phyloP scores from a whole-genome alignment of 1,284 basidiomycete genomes.

The Microbotryomycetes sp. region DNA sequence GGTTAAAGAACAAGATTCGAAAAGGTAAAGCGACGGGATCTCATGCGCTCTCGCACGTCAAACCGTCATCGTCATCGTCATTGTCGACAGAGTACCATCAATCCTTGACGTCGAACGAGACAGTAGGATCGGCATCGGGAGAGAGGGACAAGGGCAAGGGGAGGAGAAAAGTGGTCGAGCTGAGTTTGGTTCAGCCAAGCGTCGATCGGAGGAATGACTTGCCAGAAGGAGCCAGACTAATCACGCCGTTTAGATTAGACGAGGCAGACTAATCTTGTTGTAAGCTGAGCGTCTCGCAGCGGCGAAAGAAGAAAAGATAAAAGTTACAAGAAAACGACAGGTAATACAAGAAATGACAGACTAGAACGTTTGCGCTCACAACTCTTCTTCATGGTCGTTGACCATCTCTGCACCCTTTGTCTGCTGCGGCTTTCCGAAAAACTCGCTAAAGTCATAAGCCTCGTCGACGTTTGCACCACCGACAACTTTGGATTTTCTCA shows the following conservation, averaged over 20 bases:
- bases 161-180: background rate
- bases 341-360: background rate
- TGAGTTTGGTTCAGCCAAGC: background rate
- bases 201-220: background rate
- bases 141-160: background rate
- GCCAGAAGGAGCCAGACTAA: slow-evolving; percentile 13
- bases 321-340: too few relatives aligned
- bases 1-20: background rate
- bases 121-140: slow-evolving; percentile 5
- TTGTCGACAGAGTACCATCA: too few relatives aligned
- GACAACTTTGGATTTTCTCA: slow-evolving; percentile 5
- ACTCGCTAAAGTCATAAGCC: slow-evolving; percentile 3
- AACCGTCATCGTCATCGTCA: too few relatives aligned
- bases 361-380: background rate
- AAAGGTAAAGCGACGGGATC: background rate
- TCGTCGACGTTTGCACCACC: slow-evolving; percentile 4
- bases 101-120: too few relatives aligned
- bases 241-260: slow-evolving; percentile 22
- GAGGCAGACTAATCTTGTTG: background rate
- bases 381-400: slow-evolving; percentile 9
- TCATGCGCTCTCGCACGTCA: background rate
- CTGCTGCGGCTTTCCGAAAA: background rate
- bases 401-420: background rate
- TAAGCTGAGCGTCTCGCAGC: background rate
- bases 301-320: too few relatives aligned